Conservation (phyloP, 164 flowering plant genomes). For the Liriodendron chinense region DNA sequence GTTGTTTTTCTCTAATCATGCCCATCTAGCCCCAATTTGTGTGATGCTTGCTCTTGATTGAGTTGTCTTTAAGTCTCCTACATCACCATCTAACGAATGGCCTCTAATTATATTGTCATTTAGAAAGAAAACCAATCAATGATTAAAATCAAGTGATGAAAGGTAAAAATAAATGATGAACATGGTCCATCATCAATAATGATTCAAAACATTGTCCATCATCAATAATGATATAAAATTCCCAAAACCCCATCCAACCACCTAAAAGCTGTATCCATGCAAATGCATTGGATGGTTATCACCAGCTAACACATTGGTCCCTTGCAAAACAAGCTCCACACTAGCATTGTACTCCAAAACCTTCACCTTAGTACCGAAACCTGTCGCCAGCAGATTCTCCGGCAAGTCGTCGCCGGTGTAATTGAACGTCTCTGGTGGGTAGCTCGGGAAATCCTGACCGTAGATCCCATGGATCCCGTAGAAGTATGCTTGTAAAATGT, state of each 20-base stretch:
- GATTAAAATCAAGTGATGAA: too few relatives aligned
- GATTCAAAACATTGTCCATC: too few relatives aligned
- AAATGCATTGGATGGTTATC: conserved; percentile 55
- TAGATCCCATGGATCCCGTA: conserved; percentile 27
- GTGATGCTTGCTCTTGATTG: too few relatives aligned
- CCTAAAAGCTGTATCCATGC: conserved; percentile 58
- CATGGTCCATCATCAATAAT: conserved; percentile 57
- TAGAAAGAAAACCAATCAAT: too few relatives aligned
- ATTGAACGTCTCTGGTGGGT: conserved; percentile 34
- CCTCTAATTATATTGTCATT: too few relatives aligned
- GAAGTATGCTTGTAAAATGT: conserved; percentile 47
- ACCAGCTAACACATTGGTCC: conserved; percentile 35
- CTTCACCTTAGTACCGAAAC: conserved; percentile 36
- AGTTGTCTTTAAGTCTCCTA: too few relatives aligned
- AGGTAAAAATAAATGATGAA: too few relatives aligned
- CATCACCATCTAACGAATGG: too few relatives aligned
- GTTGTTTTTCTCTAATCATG: too few relatives aligned
- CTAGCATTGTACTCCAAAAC: conserved; percentile 29
- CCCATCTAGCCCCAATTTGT: too few relatives aligned
- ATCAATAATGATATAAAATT: too few relatives aligned
- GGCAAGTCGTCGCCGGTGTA: conserved; percentile 35
- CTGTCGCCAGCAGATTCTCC: conserved; percentile 11
- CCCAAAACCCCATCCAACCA: conserved; percentile 61
- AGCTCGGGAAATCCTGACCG: conserved; percentile 31
- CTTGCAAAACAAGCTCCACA: conserved; percentile 49